A percentile compares a stretch with the other conserved stretches of the same genome.
phyloP scores from a whole-genome alignment of 2,329 filamentous ascomycete genomes.

The Diplocarpon rosae region DNA sequence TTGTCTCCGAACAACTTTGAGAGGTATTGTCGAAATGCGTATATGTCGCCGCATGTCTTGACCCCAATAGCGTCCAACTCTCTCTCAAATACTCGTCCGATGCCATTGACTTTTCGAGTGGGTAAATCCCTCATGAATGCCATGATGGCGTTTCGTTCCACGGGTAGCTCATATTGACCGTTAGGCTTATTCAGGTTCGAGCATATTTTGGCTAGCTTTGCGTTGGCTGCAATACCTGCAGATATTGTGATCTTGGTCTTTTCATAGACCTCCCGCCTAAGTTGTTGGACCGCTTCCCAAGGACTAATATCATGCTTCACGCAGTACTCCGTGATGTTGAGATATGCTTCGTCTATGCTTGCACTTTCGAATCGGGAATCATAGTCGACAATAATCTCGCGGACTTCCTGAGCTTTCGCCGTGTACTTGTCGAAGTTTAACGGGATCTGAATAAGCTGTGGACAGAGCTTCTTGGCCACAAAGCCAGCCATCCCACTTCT shows the following conservation, averaged over 20 bases:
- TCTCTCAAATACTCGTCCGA: constrained; percentile 88
- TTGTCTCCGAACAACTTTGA: constrained; percentile 82
- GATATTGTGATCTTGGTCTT: constrained; percentile 79
- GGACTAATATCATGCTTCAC: constrained; percentile 53
- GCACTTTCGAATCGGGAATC: constrained; percentile 86
- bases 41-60: constrained; percentile 82
- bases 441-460: constrained; percentile 69
- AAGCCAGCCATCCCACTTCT: constrained; percentile 94
- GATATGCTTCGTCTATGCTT: constrained; percentile 90
- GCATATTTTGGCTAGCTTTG: constrained; percentile 87
- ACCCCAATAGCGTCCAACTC: constrained; percentile 82
- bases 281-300: constrained; percentile 62
- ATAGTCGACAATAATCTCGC: constrained; percentile 73
- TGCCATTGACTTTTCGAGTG: constrained; percentile 83
- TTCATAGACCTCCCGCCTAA: constrained; percentile 66
- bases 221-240: constrained; percentile 87
- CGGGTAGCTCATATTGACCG: constrained; percentile 71
- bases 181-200: constrained; percentile 96
- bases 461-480: constrained; percentile 89
- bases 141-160: constrained; percentile 65
- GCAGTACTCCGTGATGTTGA: constrained; percentile 90
- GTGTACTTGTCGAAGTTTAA: constrained; percentile 86
- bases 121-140: constrained; percentile 75
- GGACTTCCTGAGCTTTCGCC: constrained; percentile 79
- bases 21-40: constrained; percentile 61